Conservation (phyloP, 768 basidiomycete genomes). For the Clitopilus hobsonii region DNA sequence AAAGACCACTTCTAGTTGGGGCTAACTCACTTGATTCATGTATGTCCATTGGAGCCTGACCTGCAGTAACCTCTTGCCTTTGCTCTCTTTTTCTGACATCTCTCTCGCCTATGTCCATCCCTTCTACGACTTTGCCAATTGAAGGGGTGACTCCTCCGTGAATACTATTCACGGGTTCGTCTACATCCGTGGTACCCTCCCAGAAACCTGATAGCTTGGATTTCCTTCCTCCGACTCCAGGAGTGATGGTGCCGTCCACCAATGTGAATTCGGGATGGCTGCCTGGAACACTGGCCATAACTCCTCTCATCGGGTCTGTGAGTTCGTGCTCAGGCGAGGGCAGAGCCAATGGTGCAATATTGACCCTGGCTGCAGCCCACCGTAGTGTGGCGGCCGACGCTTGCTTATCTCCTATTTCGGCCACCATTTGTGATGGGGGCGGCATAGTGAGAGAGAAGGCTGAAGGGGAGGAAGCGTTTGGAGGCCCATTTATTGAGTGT, state of each 20-base stretch:
- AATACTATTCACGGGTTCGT: conserved; percentile 18
- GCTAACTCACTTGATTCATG: neutral
- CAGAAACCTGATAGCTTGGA: conserved; percentile 66
- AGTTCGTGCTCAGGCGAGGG: conserved; percentile 92
- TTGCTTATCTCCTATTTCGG: conserved; percentile 45
- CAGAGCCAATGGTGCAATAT: conserved; percentile 81
- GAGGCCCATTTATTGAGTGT: conserved; percentile 14
- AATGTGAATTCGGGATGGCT: conserved; percentile 35
- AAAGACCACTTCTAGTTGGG: neutral
- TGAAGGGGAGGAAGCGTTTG: conserved; percentile 25
- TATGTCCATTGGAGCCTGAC: neutral
- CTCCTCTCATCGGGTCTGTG: conserved; percentile 82
- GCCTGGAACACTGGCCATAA: conserved; percentile 62
- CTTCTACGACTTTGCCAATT: neutral
- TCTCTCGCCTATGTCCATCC: neutral
- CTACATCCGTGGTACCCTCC: conserved; percentile 71
- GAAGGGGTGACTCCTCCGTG: conserved; percentile 9
- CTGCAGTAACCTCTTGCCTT: neutral
- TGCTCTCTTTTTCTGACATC: neutral
- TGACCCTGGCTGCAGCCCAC: conserved; percentile 77
- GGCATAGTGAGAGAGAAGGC: conserved; percentile 11
- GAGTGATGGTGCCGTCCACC: conserved; percentile 33
- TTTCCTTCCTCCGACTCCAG: conserved; percentile 30
- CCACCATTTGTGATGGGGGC: neutral
- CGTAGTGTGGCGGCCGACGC: conserved; percentile 80